These are phyloP conservation scores for Euptelea pleiosperma DNA, from an alignment of 164 flowering plant genomes.

Conservation along the genomic window DNA sequence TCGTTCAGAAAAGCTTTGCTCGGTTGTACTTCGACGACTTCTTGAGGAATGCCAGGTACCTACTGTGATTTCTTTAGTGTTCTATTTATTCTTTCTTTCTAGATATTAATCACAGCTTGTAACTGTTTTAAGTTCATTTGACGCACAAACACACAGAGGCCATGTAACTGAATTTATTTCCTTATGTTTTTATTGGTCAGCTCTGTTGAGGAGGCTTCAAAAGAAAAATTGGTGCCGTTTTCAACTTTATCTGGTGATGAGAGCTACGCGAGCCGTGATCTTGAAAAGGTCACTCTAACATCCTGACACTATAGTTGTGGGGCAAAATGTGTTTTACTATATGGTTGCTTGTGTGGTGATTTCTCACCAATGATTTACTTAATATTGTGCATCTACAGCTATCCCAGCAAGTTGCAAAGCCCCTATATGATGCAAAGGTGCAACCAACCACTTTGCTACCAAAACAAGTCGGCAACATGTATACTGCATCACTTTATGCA, in stretches of 20 bases:
- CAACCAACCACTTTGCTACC: slow-evolving; percentile 88
- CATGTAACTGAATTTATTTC: not conserved
- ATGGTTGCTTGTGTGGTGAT: not conserved
- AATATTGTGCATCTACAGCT: slow-evolving; percentile 36
- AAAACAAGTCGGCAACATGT: slow-evolving; percentile 98
- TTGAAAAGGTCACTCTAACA: slow-evolving; percentile 68
- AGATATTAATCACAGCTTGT: not conserved
- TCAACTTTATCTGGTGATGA: slow-evolving; percentile 62
- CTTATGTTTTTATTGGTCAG: slow-evolving; percentile 32
- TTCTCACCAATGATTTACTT: slow-evolving; percentile 10
- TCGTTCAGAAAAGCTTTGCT: slow-evolving; percentile 98
- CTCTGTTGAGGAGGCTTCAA: slow-evolving; percentile 65
- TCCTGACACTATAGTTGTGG: not conserved
- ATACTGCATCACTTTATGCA: slow-evolving; percentile 98
- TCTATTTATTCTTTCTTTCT: not conserved
- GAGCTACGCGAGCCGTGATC: slow-evolving; percentile 90
- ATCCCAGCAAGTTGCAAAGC: slow-evolving; percentile 82
- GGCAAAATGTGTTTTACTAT: not conserved
- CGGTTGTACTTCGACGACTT: slow-evolving; percentile 74
- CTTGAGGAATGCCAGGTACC: slow-evolving; percentile 77
- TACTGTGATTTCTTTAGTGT: not conserved
- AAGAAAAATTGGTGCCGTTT: slow-evolving; percentile 75
- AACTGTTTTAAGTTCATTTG: not conserved
- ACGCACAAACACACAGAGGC: not conserved
- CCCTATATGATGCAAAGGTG: slow-evolving; percentile 71